These are phyloP conservation scores for Cladorrhinum samala DNA, from an alignment of 495 filamentous ascomycete genomes.

Conservation along the genomic window DNA sequence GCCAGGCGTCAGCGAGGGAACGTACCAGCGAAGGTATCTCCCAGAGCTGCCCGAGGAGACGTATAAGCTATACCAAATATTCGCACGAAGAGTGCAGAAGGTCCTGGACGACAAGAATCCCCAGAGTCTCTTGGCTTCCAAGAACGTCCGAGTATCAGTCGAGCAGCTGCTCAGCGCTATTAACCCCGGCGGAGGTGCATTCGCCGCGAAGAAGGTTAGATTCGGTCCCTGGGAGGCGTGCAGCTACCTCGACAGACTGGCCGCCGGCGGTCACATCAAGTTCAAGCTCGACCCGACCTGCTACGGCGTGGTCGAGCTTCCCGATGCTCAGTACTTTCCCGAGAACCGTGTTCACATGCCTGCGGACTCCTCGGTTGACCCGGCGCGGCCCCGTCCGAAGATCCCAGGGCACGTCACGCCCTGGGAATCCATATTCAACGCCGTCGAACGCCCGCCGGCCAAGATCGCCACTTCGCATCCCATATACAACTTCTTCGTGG, in stretches of 20 bases:
- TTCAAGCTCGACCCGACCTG: conserved; percentile 16
- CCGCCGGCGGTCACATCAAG: conserved; percentile 10
- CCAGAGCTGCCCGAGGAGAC: conserved; percentile 11
- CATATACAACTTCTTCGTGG: conserved; percentile 18
- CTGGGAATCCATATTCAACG: conserved; percentile 2
- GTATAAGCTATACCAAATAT: conserved; percentile 23
- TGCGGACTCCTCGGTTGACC: not conserved
- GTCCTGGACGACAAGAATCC: conserved; percentile 22
- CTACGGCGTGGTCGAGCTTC: conserved; percentile 25
- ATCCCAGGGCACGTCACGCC: not conserved
- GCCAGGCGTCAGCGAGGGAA: conserved; percentile 15
- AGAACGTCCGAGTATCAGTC: conserved; percentile 13
- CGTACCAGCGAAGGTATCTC: conserved; percentile 7
- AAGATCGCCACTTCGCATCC: too few relatives aligned
- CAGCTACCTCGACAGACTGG: conserved; percentile 22
- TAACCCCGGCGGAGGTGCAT: conserved; percentile 16
- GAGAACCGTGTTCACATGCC: conserved; percentile 24
- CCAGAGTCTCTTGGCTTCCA: conserved; percentile 11
- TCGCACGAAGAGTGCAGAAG: conserved; percentile 24
- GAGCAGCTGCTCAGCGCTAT: conserved; percentile 22
- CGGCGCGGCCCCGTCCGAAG: not conserved
- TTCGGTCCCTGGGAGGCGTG: conserved; percentile 25
- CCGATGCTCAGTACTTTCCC: conserved; percentile 12
- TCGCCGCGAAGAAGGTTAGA: conserved; percentile 11
- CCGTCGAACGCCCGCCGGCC: too few relatives aligned